Evolutionary conservation across 1,284 basidiomycete genomes (phyloP), one percentile per base, ranked within the genome.

Genomic region (Tilletia caries): DNA sequence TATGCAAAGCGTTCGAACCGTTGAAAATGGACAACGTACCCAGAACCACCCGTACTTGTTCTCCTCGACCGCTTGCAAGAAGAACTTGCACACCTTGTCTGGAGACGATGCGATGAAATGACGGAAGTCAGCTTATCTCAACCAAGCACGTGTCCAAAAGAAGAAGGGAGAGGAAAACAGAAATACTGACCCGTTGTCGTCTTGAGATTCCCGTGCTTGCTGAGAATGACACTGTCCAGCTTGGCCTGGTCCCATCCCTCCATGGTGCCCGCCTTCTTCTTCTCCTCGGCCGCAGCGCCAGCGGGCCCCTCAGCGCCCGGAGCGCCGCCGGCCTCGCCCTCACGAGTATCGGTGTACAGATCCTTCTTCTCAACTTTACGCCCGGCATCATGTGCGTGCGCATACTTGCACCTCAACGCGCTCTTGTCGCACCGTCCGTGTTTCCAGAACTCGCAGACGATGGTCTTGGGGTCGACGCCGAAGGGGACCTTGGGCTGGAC

Each of bases 191-290:
- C 58, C 58, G 95, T 98, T 2, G 91, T 93, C 37, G 91, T 95
- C 77, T 89, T 88, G 65, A 94, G 94, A 84, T 96, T 97, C 41
- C 92, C 92, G 69, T 88, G 87, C 84, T 98, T 98, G 67, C 91
- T 92, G 18, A 90, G 80, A 10, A 98, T 92, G 70, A 98, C 96
- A 32, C 86, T 88, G 65, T 89, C 87, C 66, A 98, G 86, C 85
- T 95, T 98, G 76, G 90, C 94, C 76, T 98, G 92, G 85, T 98
- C 94, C 95, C 95, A 99, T 77, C 87, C 90, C 78, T 97, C 95
- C 95, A 98, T 98, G 10, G 94, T 96, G 84, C 96, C 94, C 91
- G 76, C 92, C 83, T 66, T 81, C 78, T 33, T 54, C 33, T 67
- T 91, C 90, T 4, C 58, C 3, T 37, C 58, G 8, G 48, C 48